phyloP scores from a whole-genome alignment of 148 eudicot genomes.

The Agrostemma githago region DNA sequence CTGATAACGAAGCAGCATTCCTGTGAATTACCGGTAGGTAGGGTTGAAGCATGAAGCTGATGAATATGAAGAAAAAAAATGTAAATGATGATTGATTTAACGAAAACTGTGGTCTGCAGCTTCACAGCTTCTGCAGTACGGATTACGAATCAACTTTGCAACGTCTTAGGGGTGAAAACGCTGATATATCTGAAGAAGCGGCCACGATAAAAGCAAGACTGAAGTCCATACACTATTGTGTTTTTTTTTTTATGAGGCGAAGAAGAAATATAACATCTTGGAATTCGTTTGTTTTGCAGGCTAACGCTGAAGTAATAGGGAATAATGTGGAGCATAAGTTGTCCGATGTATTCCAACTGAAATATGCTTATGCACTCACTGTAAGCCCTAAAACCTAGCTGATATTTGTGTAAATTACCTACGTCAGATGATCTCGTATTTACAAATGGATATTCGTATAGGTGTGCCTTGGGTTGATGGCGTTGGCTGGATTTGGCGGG shows the following conservation, averaged over 20 bases:
- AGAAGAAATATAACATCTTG: neutral
- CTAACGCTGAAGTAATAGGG: constrained; percentile 27
- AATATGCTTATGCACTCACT: constrained; percentile 44
- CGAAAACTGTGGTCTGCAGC: constrained; percentile 35
- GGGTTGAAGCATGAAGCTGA: neutral
- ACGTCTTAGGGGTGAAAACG: constrained; percentile 48
- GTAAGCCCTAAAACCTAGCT: constrained; percentile 27
- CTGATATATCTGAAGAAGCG: constrained; percentile 49
- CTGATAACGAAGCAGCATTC: constrained; percentile 29
- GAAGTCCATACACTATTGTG: neutral
- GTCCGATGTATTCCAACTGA: constrained; percentile 33
- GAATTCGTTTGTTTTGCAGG: constrained; percentile 24
- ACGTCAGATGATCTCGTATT: neutral
- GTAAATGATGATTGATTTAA: neutral
- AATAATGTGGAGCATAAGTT: constrained; percentile 30
- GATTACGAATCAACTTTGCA: constrained; percentile 34
- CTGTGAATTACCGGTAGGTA: neutral
- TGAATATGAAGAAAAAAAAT: neutral
- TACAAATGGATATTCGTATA: constrained; percentile 11
- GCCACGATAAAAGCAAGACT: constrained; percentile 48
- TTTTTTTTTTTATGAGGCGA: neutral
- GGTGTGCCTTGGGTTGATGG: constrained; percentile 61
- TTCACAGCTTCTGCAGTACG: constrained; percentile 31
- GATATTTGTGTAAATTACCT: too few species aligned
- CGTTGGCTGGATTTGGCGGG: constrained; percentile 47